phyloP scores from a whole-genome alignment of 495 filamentous ascomycete genomes.

The Penicillium atrosanguineum region DNA sequence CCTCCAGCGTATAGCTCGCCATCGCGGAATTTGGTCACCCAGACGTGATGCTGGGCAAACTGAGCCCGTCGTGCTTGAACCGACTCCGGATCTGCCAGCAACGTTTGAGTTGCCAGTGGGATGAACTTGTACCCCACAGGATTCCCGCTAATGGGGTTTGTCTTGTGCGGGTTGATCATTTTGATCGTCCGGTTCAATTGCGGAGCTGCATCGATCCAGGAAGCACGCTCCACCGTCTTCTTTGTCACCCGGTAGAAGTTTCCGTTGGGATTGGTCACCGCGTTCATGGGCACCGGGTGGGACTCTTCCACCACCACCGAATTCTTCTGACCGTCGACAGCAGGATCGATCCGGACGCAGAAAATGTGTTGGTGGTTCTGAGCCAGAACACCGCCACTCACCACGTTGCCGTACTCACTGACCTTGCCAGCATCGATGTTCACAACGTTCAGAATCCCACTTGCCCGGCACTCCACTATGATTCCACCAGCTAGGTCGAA shows the following conservation, averaged over 20 bases:
- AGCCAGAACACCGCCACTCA: constrained; percentile 81
- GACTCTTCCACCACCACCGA: constrained; percentile 71
- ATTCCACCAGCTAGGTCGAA: constrained; percentile 86
- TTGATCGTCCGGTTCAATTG: constrained; percentile 73
- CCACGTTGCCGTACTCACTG: constrained; percentile 73
- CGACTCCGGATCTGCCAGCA: constrained; percentile 71
- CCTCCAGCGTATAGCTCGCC: constrained; percentile 83
- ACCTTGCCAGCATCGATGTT: constrained; percentile 68
- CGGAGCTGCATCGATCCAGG: constrained; percentile 66
- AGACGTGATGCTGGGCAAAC: constrained; percentile 84
- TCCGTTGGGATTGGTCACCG: constrained; percentile 75
- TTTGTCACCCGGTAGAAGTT: constrained; percentile 69
- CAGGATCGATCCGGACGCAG: constrained; percentile 83
- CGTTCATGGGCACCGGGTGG: constrained; percentile 66
- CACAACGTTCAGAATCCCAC: constrained; percentile 82
- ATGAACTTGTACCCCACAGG: constrained; percentile 81
- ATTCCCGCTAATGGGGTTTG: constrained; percentile 71
- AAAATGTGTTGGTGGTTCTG: constrained; percentile 91
- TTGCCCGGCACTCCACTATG: constrained; percentile 78
- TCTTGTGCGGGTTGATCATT: constrained; percentile 68
- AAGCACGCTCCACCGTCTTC: constrained; percentile 59
- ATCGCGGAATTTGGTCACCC: constrained; percentile 76
- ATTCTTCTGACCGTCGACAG: constrained; percentile 73
- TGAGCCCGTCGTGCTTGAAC: constrained; percentile 78
- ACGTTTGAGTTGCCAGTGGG: constrained; percentile 70